These are phyloP conservation scores for Arachnopeziza araneosa DNA, from an alignment of 2,329 filamentous ascomycete genomes.

Conservation along the genomic window DNA sequence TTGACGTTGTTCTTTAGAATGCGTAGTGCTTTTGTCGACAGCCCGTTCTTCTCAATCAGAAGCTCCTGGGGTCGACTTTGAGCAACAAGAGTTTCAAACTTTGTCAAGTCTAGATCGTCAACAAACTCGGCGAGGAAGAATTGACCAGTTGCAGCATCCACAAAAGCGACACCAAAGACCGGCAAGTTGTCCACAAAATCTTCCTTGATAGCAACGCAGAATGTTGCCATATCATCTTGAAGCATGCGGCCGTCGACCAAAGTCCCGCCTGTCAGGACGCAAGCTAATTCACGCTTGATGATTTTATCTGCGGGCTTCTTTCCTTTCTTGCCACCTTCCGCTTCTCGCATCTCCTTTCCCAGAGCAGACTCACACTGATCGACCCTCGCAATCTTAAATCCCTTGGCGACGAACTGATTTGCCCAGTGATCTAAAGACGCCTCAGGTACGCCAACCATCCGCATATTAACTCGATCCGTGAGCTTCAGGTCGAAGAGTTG, in stretches of 20 bases:
- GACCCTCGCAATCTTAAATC: slow-evolving; percentile 93
- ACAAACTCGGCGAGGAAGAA: slow-evolving; percentile 90
- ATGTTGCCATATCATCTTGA: slow-evolving; percentile 95
- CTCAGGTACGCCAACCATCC: slow-evolving; percentile 97
- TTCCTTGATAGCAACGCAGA: slow-evolving; percentile 92
- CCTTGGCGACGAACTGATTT: slow-evolving; percentile 96
- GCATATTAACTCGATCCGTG: slow-evolving; percentile 98
- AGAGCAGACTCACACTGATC: slow-evolving; percentile 96
- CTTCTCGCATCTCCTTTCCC: slow-evolving; percentile 97
- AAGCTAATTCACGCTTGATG: slow-evolving; percentile 84
- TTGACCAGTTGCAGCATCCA: slow-evolving; percentile 91
- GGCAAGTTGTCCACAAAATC: slow-evolving; percentile 65
- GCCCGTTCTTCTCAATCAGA: slow-evolving; percentile 76
- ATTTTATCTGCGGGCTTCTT: slow-evolving; percentile 65
- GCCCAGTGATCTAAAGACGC: slow-evolving; percentile 95
- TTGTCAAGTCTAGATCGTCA: slow-evolving; percentile 89
- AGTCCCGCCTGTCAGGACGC: slow-evolving; percentile 86
- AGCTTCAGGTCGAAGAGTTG: slow-evolving; percentile 97
- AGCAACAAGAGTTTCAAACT: slow-evolving; percentile 94
- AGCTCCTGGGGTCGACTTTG: slow-evolving; percentile 87
- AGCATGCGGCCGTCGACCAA: slow-evolving; percentile 95
- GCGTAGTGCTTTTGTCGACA: slow-evolving; percentile 83
- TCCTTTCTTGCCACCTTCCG: slow-evolving; percentile 52
- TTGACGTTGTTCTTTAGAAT: slow-evolving; percentile 95
- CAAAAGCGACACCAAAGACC: slow-evolving; percentile 86